Evolutionary conservation across 2,329 filamentous ascomycete species (phyloP), one percentile per base, ranked within the genome.

Genomic region (Lachnellula occidentalis): DNA sequence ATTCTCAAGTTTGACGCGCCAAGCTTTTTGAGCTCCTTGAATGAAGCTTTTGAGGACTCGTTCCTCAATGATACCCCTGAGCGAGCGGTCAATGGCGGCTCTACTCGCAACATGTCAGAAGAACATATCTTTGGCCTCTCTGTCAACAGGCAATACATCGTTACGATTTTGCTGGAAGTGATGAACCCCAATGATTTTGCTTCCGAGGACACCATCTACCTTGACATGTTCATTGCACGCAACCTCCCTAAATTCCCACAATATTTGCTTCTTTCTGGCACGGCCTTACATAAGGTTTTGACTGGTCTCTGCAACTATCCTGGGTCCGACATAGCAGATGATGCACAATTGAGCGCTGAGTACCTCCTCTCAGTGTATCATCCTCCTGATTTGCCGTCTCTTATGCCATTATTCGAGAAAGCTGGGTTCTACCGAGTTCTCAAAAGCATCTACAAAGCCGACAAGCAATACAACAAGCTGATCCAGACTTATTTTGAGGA

Each of bases 191-290:
- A 79, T 4, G 83, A 88, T 46, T 97, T 96, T 70, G 81, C 84
- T 0, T 72, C 85, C 0, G 83, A 88, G 57, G 91, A 97, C 67
- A 92, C 88, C 12, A 89, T 99, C 53, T 99, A 96, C 70, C 80
- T 99, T 45, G 91, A 99, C 71, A 99, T 99, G 91, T 99, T 99
- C 67, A 88, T 99, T 67, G 92, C 94, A 17, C 85, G 94, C 53
- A 99, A 96, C 68, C 74, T 99, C 48, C 90, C 95, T 3, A 99
- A 99, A 70, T 99, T 96, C 66, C 91, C 92, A 1, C 92, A 97
- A 68, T 96, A 96, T 66, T 85, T 99, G 49, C 80, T 97, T 11
- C 82, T 99, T 46, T 88, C 92, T 0, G 94, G 92, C 17, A 91
- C 89, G 2, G 87, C 88, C 1, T 77, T 99, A 1, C 89, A 91